These are phyloP conservation scores for Scleromitrula shiraiana DNA, from an alignment of 2,329 filamentous ascomycete genomes.

Conservation along the genomic window DNA sequence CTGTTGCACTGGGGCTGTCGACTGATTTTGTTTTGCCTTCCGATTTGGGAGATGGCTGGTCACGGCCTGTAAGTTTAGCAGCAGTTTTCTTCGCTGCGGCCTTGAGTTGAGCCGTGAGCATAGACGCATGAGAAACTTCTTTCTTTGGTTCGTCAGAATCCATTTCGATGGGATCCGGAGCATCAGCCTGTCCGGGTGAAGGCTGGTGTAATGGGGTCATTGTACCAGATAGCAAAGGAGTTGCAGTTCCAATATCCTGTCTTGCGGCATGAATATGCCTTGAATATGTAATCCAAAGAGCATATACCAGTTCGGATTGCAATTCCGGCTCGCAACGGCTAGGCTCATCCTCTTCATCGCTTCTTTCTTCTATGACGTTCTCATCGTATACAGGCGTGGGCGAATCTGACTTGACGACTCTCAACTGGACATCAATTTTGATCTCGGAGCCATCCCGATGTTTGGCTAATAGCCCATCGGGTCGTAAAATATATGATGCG, in stretches of 20 bases:
- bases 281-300: constrained; percentile 95
- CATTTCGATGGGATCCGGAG: constrained; percentile 49
- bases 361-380: constrained; percentile 56
- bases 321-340: constrained; percentile 37
- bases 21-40: constrained; percentile 31
- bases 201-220: constrained; percentile 71
- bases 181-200: constrained; percentile 63
- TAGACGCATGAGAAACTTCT: constrained; percentile 35
- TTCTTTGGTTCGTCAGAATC: constrained; percentile 41
- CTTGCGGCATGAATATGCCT: constrained; percentile 77
- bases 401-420: constrained; percentile 88
- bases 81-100: constrained; percentile 48
- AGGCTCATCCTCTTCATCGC: constrained; percentile 40
- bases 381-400: constrained; percentile 50
- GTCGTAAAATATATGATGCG: constrained; percentile 69
- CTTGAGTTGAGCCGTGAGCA: constrained; percentile 48
- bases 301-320: constrained; percentile 77
- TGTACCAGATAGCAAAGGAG: constrained; percentile 53
- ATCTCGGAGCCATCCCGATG: constrained; percentile 89
- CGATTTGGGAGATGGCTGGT: constrained; percentile 25
- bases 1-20: constrained; percentile 29
- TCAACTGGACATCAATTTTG: constrained; percentile 92
- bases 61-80: constrained; percentile 41
- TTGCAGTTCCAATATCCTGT: constrained; percentile 50
- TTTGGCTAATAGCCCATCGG: constrained; percentile 74